Conservation (phyloP, 805 yeast genomes). For the Ogataea methylovora region DNA sequence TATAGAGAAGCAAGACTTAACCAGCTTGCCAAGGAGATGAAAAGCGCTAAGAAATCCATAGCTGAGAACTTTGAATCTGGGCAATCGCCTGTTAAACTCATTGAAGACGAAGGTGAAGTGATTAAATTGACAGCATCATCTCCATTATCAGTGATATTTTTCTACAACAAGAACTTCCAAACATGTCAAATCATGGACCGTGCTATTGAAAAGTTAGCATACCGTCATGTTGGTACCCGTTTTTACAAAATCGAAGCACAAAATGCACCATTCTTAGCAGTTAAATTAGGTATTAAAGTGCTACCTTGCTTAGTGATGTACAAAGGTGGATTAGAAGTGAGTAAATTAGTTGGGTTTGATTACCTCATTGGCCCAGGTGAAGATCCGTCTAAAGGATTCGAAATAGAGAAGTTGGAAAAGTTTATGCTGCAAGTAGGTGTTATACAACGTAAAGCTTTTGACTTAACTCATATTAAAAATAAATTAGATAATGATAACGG, state of each 20-base stretch:
- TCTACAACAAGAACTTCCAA: constrained; percentile 51
- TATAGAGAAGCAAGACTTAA: constrained; percentile 61
- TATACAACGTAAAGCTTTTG: constrained; percentile 27
- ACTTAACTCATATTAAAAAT: constrained; percentile 15
- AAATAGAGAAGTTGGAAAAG: constrained; percentile 40
- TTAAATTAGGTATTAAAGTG: constrained; percentile 54
- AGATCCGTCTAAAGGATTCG: constrained; percentile 35
- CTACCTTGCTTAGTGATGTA: constrained; percentile 67
- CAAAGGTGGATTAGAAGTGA: constrained; percentile 48
- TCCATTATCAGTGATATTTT: constrained; percentile 47
- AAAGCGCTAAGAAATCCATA: constrained; percentile 23
- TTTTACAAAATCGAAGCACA: constrained; percentile 52
- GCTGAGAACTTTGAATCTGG: constrained; percentile 24
- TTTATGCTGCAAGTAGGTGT: constrained; percentile 26
- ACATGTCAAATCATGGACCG: constrained; percentile 56
- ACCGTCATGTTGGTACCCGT: constrained; percentile 47
- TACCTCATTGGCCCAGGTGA: constrained; percentile 34
- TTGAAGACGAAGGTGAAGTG: constrained; percentile 49
- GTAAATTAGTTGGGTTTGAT: constrained; percentile 64
- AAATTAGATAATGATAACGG: constrained; percentile 3
- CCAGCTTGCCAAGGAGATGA: constrained; percentile 41
- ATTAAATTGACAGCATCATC: constrained; percentile 41
- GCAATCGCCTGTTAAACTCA: constrained; percentile 30
- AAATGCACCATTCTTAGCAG: constrained; percentile 64
- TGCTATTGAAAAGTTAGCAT: constrained; percentile 38